Evolutionary conservation across 371 early-diverging fungal genomes (phyloP), one percentile per base, ranked within the genome.

Genomic region (Rhizopus delemar): DNA sequence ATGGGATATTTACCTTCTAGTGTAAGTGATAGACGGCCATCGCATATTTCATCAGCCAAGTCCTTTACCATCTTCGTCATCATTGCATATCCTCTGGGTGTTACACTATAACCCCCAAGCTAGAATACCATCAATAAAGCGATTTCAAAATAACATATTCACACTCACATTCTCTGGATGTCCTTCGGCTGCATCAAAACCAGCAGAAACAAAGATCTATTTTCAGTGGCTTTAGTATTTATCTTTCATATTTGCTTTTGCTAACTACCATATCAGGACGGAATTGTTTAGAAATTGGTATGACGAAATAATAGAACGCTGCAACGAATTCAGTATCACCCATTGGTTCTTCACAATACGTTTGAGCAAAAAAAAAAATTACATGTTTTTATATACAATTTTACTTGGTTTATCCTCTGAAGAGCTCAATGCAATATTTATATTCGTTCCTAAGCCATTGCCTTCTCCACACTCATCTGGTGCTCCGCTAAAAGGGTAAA

Each of bases 281-380:
- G 52, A 84, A 87, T 56, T 87, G 83, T 38, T 73, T 68, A 11
- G 83, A 79, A 41, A 87, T 85, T 4, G 88, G 88, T 50, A 83
- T 50, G 33, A 87, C 67, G 46, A 87, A 69, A 60, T 83, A 78
- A 73, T 83, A 72, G 57, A 87, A 83, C 9, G 86, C 86, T n/a
- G 82, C 81, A 48, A 86, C 66, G 54, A 85, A 87, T 39, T 86
- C 88, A 3, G 82, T 76, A 66, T 87, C 86, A n/a, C 86, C 86
- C 83, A 86, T 83, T 0, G 85, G 83, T 55, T 73, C 83, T 58
- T 60, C 51, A 22, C 55, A 2, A 38, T 48, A n/a, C n/a, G n/a
- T 4, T 52, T 53, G 6, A 9, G 28, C 8, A 16, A 28, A 31
- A 29, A 16, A 28, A 31, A 29, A 41, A 12, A 39, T 5, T 41